Conservation (phyloP, 1,139 yeast species). For the Taphrina pruni region DNA sequence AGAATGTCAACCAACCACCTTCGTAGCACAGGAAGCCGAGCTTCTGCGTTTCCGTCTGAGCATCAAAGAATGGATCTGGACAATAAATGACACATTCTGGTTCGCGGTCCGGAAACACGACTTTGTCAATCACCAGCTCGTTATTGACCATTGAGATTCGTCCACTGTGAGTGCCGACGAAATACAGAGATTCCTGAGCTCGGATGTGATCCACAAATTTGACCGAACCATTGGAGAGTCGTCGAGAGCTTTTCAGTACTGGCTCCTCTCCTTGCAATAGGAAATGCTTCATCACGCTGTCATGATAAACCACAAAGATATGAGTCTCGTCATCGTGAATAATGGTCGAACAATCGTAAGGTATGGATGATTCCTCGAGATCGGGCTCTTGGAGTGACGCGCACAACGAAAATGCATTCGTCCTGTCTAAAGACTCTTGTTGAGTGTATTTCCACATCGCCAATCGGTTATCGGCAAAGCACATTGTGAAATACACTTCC, state of each 20-base stretch:
- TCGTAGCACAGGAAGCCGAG: slow-evolving; percentile 5
- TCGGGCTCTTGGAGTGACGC: neutral
- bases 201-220: neutral
- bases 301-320: slow-evolving; percentile 5
- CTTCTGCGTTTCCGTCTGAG: neutral
- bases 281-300: slow-evolving; percentile 2
- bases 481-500: neutral
- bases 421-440: neutral
- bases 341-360: slow-evolving; percentile 6
- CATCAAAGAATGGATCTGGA: slow-evolving; percentile 11
- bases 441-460: neutral
- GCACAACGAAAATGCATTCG: neutral
- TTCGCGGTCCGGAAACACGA: neutral
- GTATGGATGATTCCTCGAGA: neutral
- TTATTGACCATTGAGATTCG: neutral
- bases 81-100: neutral
- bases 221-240: neutral
- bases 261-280: neutral
- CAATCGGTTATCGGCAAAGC: slow-evolving; percentile 1
- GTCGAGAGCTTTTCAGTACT: neutral
- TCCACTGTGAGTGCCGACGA: neutral
- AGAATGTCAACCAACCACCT: slow-evolving; percentile 15
- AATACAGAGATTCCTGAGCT: neutral
- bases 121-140: neutral
- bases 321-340: neutral